phyloP scores from a whole-genome alignment of 78 protist genomes.

The Cavenderia fasciculata region DNA sequence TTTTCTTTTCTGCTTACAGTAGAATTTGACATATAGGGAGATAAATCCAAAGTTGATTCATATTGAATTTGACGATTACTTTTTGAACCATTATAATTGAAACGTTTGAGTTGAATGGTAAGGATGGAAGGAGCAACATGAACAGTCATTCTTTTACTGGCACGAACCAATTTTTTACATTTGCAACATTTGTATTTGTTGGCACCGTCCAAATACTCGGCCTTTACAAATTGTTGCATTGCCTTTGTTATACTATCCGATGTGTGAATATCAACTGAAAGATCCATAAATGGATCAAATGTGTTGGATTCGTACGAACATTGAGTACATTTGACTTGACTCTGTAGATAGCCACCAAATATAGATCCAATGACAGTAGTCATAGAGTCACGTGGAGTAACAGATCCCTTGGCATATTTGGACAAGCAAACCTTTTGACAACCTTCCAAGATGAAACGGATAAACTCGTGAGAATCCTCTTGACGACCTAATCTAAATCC shows the following conservation, averaged over 20 bases:
- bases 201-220: slow-evolving; percentile 86
- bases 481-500: slow-evolving; percentile 81
- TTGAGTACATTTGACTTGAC: slow-evolving; percentile 82
- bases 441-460: slow-evolving; percentile 81
- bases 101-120: slow-evolving; percentile 81
- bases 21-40: slow-evolving; percentile 42
- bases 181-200: slow-evolving; percentile 89
- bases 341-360: slow-evolving; percentile 91
- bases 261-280: slow-evolving; percentile 77
- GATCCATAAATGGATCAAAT: slow-evolving; percentile 92
- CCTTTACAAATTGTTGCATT: slow-evolving; percentile 69
- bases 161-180: slow-evolving; percentile 77
- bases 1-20: background rate
- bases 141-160: slow-evolving; percentile 54
- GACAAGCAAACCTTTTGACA: slow-evolving; percentile 71
- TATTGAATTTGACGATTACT: slow-evolving; percentile 56
- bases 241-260: slow-evolving; percentile 50
- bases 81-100: slow-evolving; percentile 69
- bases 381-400: slow-evolving; percentile 44
- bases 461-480: slow-evolving; percentile 90
- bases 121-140: slow-evolving; percentile 76
- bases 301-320: slow-evolving; percentile 87
- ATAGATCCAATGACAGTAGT: slow-evolving; percentile 78
- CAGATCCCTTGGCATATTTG: slow-evolving; percentile 11
- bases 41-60: slow-evolving; percentile 28